These are phyloP conservation scores for Cyberlindnera saturnus DNA, from an alignment of 805 yeast species.

Conservation along the genomic window DNA sequence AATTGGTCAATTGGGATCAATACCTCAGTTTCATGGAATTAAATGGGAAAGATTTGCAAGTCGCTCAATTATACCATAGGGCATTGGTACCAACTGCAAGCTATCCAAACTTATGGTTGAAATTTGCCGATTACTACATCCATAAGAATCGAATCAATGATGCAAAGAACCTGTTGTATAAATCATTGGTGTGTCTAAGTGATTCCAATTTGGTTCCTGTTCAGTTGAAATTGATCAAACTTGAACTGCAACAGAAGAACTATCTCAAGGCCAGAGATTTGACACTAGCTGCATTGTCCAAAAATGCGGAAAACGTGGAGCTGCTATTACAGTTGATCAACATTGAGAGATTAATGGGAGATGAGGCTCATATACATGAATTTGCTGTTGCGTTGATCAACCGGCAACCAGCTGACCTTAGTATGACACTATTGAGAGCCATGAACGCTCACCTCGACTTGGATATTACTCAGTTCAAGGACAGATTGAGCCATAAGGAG, in stretches of 20 bases:
- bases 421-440: no score
- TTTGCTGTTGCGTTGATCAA: no score
- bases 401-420: no score
- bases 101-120: conserved; percentile 45
- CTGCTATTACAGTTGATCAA: conserved; percentile 37
- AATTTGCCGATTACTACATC: conserved; percentile 38
- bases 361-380: no score
- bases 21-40: conserved; percentile 52
- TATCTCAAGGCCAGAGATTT: conserved; percentile 29
- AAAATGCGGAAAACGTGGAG: conserved; percentile 25
- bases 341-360: conserved; percentile 30
- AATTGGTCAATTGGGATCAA: conserved; percentile 51
- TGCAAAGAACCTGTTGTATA: conserved; percentile 35
- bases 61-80: conserved; percentile 38
- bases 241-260: conserved; percentile 35
- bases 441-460: no score
- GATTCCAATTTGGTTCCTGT: conserved; percentile 23
- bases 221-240: conserved; percentile 35
- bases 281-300: conserved; percentile 16
- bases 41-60: conserved; percentile 11
- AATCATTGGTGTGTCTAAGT: conserved; percentile 26
- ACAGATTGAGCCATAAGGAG: no score
- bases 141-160: conserved; percentile 23
- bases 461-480: no score
- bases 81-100: conserved; percentile 39